Evolutionary conservation across 441 rosid genomes (phyloP).

Genomic region (Sinapis alba): DNA sequence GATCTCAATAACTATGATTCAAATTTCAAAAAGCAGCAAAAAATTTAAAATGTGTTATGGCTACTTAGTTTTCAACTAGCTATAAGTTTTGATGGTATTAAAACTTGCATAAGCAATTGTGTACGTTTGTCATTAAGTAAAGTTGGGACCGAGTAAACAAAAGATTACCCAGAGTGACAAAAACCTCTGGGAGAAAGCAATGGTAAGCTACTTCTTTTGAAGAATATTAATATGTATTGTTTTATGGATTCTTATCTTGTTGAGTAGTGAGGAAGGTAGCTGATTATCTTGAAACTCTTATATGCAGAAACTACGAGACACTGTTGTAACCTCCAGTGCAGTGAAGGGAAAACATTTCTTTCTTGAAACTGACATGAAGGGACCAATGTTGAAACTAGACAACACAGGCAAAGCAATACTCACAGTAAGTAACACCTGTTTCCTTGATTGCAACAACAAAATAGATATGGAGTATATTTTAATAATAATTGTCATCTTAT

Average conservation of each 20-base stretch:
- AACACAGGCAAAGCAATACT: slow-evolving; percentile 89
- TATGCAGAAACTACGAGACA: slow-evolving; percentile 78
- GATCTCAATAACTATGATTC: too few species aligned
- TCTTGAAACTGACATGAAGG: slow-evolving; percentile 86
- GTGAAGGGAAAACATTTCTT: slow-evolving; percentile 81
- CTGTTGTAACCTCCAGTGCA: slow-evolving; percentile 61
- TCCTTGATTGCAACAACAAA: not conserved
- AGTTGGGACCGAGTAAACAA: not conserved
- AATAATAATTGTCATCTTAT: not conserved
- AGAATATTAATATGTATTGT: too few species aligned
- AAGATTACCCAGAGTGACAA: not conserved
- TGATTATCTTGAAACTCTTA: too few species aligned
- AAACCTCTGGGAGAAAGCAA: too few species aligned
- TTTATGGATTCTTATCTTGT: too few species aligned
- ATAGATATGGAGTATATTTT: too few species aligned
- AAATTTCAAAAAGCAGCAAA: not conserved
- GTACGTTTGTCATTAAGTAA: not conserved
- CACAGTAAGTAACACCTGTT: slow-evolving; percentile 55
- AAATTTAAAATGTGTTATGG: not conserved
- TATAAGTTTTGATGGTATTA: not conserved
- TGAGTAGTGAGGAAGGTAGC: too few species aligned
- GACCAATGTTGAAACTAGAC: slow-evolving; percentile 86
- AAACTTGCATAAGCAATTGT: not conserved
- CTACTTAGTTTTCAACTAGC: not conserved
- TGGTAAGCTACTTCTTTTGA: too few species aligned